Evolutionary conservation across 192 early-diverging fungal genomes (phyloP), one percentile per base, ranked within the genome.

Genomic region (Backusella macrospora): DNA sequence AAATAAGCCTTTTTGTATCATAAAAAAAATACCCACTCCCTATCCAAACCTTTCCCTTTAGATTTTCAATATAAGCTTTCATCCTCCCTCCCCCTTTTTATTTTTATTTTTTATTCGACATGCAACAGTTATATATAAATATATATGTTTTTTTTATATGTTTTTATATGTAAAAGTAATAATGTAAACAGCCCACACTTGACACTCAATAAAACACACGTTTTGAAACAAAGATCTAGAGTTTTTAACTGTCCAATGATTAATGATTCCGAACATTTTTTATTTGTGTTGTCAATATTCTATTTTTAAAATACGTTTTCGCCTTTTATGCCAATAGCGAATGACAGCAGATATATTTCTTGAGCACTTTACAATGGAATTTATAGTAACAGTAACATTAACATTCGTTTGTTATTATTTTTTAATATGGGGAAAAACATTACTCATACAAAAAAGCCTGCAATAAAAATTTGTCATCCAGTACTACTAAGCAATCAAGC

Each of bases 1-100:
- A 79, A 81, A 74, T 83, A 77, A 62, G 67, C 43, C 39, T 16
- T 46, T 29, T 46, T 69, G 63, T 64, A 64, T n/a, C 16, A 64
- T 64, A 38, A 39, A 64, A 38, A 38, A 37, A 15, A 64, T 26
- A 64, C 16, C 9, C 29, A 26, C 23, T 26, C 14, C 62, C 18
- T 63, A 63, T 21, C 62, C 62, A 10, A 6, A 15, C 15, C 34
- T 63, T 63, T 64, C 62, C 13, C 23, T 64, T 64, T 26, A 26
- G 26, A 16, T 64, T 13, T 65, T 39, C 38, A 47, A 10, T 14
- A 34, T 65, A 65, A 26, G 26, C 63, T 38, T 65, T 65, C 29
- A 14, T 26, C 1, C n/a, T 65, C 34, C n/a, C n/a, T 34, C 29
- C 29, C 29, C 29, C 29, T 34, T 34, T 34, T 34, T 34, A 1